phyloP scores from a whole-genome alignment of 495 filamentous ascomycete genomes.

The Platismatia glauca region DNA sequence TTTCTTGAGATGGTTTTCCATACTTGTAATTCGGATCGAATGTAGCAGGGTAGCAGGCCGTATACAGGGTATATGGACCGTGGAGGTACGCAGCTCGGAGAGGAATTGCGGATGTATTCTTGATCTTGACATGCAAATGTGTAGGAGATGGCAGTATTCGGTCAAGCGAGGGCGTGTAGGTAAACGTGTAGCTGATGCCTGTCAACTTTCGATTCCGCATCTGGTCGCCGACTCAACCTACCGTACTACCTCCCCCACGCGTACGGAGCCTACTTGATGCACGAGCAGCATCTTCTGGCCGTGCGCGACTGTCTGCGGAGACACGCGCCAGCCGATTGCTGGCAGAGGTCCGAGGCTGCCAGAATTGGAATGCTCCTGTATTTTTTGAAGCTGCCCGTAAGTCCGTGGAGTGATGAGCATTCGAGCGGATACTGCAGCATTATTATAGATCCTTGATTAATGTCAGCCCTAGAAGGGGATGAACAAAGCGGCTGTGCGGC shows the following conservation, averaged over 20 bases:
- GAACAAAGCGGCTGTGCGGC: conserved; percentile 5
- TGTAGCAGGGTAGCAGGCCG: conserved; percentile 68
- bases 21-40: conserved; percentile 73
- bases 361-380: conserved; percentile 29
- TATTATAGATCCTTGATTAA: neutral
- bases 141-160: conserved; percentile 76
- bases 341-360: conserved; percentile 26
- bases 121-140: conserved; percentile 72
- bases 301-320: conserved; percentile 19
- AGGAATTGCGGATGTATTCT: conserved; percentile 83
- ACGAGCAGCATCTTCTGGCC: conserved; percentile 68
- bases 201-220: neutral
- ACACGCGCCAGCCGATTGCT: conserved; percentile 36
- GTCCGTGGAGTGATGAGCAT: conserved; percentile 45
- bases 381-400: conserved; percentile 39
- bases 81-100: conserved; percentile 92
- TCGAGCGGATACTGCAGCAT: conserved; percentile 12
- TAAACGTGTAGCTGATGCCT: conserved; percentile 70
- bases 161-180: conserved; percentile 82
- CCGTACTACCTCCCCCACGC: conserved; percentile 84
- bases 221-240: conserved; percentile 23
- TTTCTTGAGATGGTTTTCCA: conserved; percentile 49
- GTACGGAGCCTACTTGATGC: conserved; percentile 80
- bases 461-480: conserved; percentile 10
- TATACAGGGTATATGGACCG: conserved; percentile 84